Evolutionary conservation across 164 flowering plant genomes (phyloP).

Genomic region (Tinospora cordifolia): DNA sequence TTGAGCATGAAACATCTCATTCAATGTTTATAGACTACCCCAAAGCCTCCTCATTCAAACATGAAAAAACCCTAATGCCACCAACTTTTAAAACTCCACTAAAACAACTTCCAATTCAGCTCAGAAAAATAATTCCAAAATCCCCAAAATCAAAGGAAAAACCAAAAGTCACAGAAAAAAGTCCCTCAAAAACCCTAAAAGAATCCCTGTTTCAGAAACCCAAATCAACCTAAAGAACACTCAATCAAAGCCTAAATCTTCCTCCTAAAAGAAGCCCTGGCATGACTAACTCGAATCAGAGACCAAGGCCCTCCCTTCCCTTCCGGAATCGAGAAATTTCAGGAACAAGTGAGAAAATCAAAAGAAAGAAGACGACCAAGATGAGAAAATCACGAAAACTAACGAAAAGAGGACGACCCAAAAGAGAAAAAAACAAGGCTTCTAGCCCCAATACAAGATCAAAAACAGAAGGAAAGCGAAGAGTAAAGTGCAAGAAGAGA

Average conservation of each 20-base stretch:
- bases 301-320: neutral
- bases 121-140: conserved; percentile 5
- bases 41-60: neutral
- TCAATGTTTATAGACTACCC: conserved; percentile 18
- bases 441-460: conserved; percentile 17
- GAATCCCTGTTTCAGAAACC: neutral
- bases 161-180: conserved; percentile 3
- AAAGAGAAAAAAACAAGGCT: conserved; percentile 1
- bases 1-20: conserved; percentile 50
- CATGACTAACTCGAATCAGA: neutral
- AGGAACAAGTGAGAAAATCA: conserved; percentile 18
- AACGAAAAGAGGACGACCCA: conserved; percentile 8
- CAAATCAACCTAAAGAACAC: neutral
- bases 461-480: conserved; percentile 14
- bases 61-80: neutral
- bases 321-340: conserved; percentile 13
- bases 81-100: neutral
- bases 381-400: neutral
- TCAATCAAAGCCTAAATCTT: conserved; percentile 3
- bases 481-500: conserved; percentile 15
- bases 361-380: conserved; percentile 7
- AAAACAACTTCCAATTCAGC: conserved; percentile 8
- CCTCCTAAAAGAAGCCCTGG: neutral
- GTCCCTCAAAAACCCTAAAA: neutral
- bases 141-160: neutral